A percentile compares a stretch with the other conserved stretches of the same genome.
Evolutionary conservation across 352 stramenopile species (phyloP).

Genomic region (Lagenidium giganteum): DNA sequence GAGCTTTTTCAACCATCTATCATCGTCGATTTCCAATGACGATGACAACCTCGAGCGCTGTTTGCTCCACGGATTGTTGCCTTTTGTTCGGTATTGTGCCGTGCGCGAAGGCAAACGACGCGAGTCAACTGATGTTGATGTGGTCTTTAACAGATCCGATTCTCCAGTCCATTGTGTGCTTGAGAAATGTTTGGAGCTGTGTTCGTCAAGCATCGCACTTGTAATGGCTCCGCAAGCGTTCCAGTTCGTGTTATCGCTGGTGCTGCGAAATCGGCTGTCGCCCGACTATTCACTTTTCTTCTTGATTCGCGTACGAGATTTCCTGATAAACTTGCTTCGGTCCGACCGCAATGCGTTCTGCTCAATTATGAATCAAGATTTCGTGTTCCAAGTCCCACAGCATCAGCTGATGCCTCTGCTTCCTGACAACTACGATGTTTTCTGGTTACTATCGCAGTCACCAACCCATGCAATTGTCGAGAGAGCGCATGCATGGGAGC

Average conservation of each 20-base stretch:
- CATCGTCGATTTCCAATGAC: too few species aligned
- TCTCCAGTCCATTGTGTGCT: conserved; percentile 5
- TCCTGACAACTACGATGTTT: conserved; percentile 11
- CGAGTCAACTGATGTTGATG: not conserved
- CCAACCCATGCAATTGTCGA: conserved; percentile 1
- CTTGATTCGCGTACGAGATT: too few species aligned
- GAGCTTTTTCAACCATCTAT: too few species aligned
- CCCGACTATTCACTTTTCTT: too few species aligned
- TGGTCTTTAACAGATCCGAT: conserved; percentile 1
- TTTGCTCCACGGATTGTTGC: conserved; percentile 5
- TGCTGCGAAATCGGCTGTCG: conserved; percentile 5
- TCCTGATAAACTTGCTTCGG: too few species aligned
- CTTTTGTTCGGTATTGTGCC: conserved; percentile 12
- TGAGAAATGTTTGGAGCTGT: not conserved
- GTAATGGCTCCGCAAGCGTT: conserved; percentile 2
- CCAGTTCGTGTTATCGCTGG: conserved; percentile 9
- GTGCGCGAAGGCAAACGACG: conserved; percentile 10
- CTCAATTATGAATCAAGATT: not conserved
- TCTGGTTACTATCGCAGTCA: conserved; percentile 7
- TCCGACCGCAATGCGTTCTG: conserved; percentile 1
- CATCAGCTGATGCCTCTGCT: too few species aligned
- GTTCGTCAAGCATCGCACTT: not conserved
- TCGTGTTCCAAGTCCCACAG: not conserved
- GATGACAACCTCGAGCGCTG: conserved; percentile 8
- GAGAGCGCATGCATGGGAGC: conserved; percentile 1